Evolutionary conservation across 495 filamentous ascomycete genomes (phyloP), one percentile per base, ranked within the genome.

Genomic region (Diplogelasinospora grovesii): DNA sequence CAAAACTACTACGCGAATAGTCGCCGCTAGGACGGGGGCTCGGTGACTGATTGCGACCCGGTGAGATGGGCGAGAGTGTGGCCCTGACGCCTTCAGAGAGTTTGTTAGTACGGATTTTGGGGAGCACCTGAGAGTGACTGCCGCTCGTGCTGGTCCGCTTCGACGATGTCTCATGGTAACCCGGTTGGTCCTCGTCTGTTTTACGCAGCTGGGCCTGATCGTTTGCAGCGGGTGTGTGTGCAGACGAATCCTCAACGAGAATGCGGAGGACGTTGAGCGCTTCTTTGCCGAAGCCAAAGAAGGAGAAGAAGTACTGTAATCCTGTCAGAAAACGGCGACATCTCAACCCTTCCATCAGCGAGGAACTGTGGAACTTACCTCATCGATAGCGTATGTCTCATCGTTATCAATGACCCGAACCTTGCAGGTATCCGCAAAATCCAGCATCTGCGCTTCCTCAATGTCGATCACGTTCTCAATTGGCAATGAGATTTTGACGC

Each of bases 351-450:
- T 16, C 36, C 15, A 31, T 5, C 13, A n/a, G n/a, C n/a, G 16
- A 15, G 28, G 24, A 41, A 31, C 15, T 15, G 24, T 18, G 27
- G 3, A 11, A 56, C 73, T 51, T 70, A 92, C 89, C 71, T 98
- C 92, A 51, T 98, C 92, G 41, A 97, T 86, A 3, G 87, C 88
- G 64, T 82, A 95, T 6, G 88, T 92, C 54, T 96, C 92, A 39
- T 87, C 83, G 46, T 85, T 89, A 48, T 96, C 89, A 35, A 95
- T 77, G 15, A 95, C 87, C 14, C 88, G 75, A 33, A 98, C 81
- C 61, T 93, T 97, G 63, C 95, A 82, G 1, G 92, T 98, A 39
- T 96, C 86, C 15, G 89, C 87, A 63, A 92, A 86, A 37, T 94
- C 89, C 26, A 92, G 75, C 65, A 96, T 86, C 22, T 89, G 81